These are phyloP conservation scores for Apiospora malaysiana DNA, from an alignment of 2,329 filamentous ascomycete genomes.

Conservation along the genomic window DNA sequence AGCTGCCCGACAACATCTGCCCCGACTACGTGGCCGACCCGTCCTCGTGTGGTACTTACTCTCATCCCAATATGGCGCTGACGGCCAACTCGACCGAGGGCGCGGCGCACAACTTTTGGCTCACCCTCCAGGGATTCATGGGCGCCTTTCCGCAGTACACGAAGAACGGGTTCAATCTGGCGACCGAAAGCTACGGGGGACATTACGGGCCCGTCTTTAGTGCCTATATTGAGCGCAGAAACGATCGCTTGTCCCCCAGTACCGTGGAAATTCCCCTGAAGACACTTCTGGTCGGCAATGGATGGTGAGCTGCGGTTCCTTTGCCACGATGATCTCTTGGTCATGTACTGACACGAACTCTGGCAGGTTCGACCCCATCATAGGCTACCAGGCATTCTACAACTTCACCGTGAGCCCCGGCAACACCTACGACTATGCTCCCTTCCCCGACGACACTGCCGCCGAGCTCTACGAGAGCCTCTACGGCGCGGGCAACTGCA, in stretches of 20 bases:
- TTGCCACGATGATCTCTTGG: background rate
- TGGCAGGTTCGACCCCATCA: conserved; percentile 57
- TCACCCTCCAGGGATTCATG: conserved; percentile 67
- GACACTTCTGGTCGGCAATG: conserved; percentile 61
- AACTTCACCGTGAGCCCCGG: conserved; percentile 62
- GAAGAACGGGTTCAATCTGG: conserved; percentile 57
- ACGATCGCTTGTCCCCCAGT: conserved; percentile 47
- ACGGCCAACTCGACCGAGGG: conserved; percentile 58
- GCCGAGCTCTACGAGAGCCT: conserved; percentile 62
- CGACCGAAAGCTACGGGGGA: conserved; percentile 63
- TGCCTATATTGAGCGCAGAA: conserved; percentile 53
- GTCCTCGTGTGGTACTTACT: conserved; percentile 60
- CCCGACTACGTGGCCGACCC: conserved; percentile 52
- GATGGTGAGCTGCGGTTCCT: conserved; percentile 42
- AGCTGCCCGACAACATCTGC: conserved; percentile 50
- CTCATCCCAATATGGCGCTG: conserved; percentile 53
- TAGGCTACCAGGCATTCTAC: conserved; percentile 63
- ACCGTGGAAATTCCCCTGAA: conserved; percentile 55
- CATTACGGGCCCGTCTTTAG: conserved; percentile 64
- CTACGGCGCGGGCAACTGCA: conserved; percentile 65
- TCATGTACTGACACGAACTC: background rate
- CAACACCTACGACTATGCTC: conserved; percentile 61
- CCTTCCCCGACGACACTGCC: conserved; percentile 55
- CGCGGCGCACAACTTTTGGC: conserved; percentile 66
- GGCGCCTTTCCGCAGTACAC: conserved; percentile 61